Evolutionary conservation across 371 early-diverging fungal species (phyloP).

Genomic region (Apophysomyces elegans): DNA sequence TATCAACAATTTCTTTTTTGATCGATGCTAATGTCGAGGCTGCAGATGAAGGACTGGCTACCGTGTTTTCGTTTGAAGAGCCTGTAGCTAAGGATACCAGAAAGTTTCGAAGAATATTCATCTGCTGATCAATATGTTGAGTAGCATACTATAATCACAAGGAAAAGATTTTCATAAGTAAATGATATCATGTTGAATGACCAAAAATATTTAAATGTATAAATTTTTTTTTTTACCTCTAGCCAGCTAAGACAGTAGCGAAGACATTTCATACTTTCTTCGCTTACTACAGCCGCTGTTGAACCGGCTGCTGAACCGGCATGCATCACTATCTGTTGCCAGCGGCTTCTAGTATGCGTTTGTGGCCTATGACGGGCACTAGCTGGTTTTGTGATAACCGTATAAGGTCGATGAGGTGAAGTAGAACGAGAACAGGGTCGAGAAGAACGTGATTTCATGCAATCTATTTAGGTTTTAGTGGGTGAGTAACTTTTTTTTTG

Average conservation of each 20-base stretch:
- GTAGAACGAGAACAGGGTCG: constrained; percentile 43
- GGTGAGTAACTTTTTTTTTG: neutral
- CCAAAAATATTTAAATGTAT: neutral
- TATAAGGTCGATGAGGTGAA: constrained; percentile 48
- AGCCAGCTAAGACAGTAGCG: constrained; percentile 85
- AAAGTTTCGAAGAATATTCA: constrained; percentile 69
- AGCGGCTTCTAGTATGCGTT: constrained; percentile 54
- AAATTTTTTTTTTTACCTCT: constrained; percentile 39
- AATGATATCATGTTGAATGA: neutral
- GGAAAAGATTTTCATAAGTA: constrained; percentile 7
- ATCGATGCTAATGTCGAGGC: constrained; percentile 59
- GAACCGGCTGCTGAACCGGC: constrained; percentile 72
- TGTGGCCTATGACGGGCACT: constrained; percentile 25
- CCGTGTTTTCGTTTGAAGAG: constrained; percentile 4
- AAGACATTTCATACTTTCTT: constrained; percentile 79
- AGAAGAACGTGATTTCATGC: constrained; percentile 26
- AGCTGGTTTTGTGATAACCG: constrained; percentile 28
- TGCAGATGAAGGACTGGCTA: constrained; percentile 32
- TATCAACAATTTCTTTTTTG: constrained; percentile 85
- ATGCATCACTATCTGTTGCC: constrained; percentile 76
- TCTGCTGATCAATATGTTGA: constrained; percentile 81
- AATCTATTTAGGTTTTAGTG: neutral
- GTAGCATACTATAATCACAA: constrained; percentile 73
- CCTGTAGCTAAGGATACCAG: constrained; percentile 60
- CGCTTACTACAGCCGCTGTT: constrained; percentile 76